Evolutionary conservation across 225 moss, liverwort and hornwort species (phyloP).

Genomic region (Pleurozium schreberi): DNA sequence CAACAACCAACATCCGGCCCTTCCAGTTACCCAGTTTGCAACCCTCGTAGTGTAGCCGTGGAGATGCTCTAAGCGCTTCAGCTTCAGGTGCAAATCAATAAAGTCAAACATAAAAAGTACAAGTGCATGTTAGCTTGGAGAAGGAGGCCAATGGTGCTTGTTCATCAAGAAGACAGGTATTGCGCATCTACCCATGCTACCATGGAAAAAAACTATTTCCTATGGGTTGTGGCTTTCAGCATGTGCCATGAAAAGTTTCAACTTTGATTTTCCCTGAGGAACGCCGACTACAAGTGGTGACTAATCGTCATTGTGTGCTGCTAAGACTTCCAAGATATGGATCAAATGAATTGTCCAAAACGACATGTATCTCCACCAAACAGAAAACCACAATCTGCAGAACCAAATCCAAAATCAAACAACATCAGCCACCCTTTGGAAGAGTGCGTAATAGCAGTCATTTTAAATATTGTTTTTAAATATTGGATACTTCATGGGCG

Average conservation of each 20-base stretch:
- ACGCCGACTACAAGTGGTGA: slow-evolving; percentile 40
- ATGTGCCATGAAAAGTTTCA: neutral
- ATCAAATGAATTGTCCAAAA: slow-evolving; percentile 80
- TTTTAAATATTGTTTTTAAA: too few relatives aligned
- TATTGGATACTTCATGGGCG: too few relatives aligned
- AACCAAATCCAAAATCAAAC: neutral
- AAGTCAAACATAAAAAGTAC: slow-evolving; percentile 27
- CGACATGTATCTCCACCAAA: slow-evolving; percentile 94
- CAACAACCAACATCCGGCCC: too few relatives aligned
- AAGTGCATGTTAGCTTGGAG: slow-evolving; percentile 3
- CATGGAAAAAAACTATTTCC: neutral
- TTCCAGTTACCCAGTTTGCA: too few relatives aligned
- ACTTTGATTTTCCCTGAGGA: neutral
- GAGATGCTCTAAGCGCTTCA: slow-evolving; percentile 28
- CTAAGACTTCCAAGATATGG: slow-evolving; percentile 96
- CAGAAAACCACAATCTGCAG: slow-evolving; percentile 90
- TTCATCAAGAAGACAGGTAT: neutral
- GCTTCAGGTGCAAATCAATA: slow-evolving; percentile 10
- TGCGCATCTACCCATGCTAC: slow-evolving; percentile 3
- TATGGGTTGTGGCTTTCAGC: neutral
- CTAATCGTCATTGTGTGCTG: slow-evolving; percentile 87
- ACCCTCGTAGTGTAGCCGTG: too few relatives aligned
- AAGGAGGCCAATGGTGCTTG: neutral
- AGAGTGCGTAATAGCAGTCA: too few relatives aligned
- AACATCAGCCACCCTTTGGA: too few relatives aligned